Percentiles rank a stretch among this genome's conserved stretches.
These are phyloP conservation scores for Cyclotella choctawhatcheeana DNA, from an alignment of 108 stramenopile genomes.

Conservation along the genomic window DNA sequence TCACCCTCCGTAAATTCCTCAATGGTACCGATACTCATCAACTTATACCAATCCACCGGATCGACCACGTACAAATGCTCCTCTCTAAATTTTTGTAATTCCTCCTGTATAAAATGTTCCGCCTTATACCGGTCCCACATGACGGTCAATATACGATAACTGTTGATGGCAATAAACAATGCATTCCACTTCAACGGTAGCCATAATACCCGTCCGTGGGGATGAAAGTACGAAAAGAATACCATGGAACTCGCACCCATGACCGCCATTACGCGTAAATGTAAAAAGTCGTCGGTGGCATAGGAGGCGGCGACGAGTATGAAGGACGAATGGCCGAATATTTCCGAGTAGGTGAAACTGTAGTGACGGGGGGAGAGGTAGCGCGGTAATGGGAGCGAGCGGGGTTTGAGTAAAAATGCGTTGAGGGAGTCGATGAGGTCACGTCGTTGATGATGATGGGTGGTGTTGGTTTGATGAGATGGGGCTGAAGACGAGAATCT, in stretches of 20 bases:
- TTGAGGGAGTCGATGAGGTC: conserved; percentile 40
- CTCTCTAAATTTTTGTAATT: conserved; percentile 54
- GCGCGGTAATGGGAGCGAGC: conserved; percentile 75
- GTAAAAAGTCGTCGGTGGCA: conserved; percentile 75
- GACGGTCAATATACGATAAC: conserved; percentile 67
- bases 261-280: conserved; percentile 78
- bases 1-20: conserved; percentile 64
- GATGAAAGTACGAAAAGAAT: conserved; percentile 89
- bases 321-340: conserved; percentile 80
- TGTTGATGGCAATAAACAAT: conserved; percentile 80
- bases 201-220: conserved; percentile 86
- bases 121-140: conserved; percentile 60
- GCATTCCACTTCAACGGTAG: conserved; percentile 87
- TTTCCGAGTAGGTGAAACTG: conserved; percentile 71
- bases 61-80: conserved; percentile 78
- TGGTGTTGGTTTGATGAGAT: conserved; percentile 22
- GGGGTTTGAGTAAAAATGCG: conserved; percentile 53
- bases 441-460: conserved; percentile 18
- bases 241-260: conserved; percentile 77
- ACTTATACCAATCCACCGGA: conserved; percentile 65
- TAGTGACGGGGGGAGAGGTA: conserved; percentile 76
- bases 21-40: conserved; percentile 54
- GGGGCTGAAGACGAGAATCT: too few species aligned
- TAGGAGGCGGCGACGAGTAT: conserved; percentile 84
- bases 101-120: conserved; percentile 49